Conservation (phyloP, 2,329 filamentous ascomycete genomes). For the Calonectria multiphialidica region DNA sequence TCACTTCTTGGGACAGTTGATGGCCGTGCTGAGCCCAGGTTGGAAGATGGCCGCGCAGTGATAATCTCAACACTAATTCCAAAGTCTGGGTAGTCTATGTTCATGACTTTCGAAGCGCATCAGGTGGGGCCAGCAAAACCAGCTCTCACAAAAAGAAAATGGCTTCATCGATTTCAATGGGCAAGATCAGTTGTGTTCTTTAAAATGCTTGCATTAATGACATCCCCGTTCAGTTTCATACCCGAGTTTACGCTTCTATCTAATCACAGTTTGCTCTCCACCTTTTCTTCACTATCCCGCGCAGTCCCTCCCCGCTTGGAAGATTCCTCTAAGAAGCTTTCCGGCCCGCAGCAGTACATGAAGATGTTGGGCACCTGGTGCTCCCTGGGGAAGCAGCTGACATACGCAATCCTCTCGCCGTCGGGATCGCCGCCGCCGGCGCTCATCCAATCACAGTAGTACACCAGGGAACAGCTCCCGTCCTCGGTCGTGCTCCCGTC, state of each 20-base stretch:
- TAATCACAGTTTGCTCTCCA: neutral
- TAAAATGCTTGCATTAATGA: too few relatives aligned
- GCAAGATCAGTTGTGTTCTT: too few relatives aligned
- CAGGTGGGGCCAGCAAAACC: too few relatives aligned
- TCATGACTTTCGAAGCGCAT: too few relatives aligned
- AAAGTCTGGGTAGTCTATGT: too few relatives aligned
- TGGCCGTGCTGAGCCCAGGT: too few relatives aligned
- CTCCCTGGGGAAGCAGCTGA: neutral
- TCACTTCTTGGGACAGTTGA: too few relatives aligned
- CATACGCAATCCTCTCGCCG: neutral
- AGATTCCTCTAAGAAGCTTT: neutral
- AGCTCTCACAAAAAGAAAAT: neutral
- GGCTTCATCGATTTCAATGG: neutral
- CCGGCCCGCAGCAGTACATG: conserved; percentile 13
- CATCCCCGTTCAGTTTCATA: too few relatives aligned
- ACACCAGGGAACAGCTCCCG: neutral
- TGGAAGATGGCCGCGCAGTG: too few relatives aligned
- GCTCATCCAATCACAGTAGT: conserved; percentile 14
- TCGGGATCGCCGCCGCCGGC: neutral
- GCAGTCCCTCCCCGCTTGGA: neutral
- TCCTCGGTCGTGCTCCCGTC: neutral
- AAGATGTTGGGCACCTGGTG: conserved; percentile 10
- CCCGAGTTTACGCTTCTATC: too few relatives aligned
- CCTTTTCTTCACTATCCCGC: neutral
- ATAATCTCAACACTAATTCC: too few relatives aligned